phyloP scores from a whole-genome alignment of 208 protist genomes.

The Crithidia sp. region DNA sequence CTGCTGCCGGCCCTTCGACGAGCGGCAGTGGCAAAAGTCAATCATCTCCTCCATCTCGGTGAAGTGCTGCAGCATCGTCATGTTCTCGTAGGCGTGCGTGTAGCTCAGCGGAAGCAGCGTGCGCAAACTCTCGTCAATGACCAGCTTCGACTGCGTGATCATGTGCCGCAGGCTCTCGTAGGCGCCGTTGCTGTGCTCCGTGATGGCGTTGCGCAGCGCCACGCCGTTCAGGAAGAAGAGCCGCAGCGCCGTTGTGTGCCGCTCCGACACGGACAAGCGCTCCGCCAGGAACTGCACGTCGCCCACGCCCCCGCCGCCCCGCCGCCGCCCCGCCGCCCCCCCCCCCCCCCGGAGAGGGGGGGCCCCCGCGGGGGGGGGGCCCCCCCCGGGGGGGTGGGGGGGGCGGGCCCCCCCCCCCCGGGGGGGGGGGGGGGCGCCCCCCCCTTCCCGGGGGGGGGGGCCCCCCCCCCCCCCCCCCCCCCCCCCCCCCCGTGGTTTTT shows the following conservation, averaged over 20 bases:
- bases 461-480: no score
- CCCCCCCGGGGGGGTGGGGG: no score
- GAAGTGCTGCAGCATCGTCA: conserved; percentile 98
- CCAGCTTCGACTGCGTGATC: conserved; percentile 72
- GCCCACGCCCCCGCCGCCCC: conserved; percentile 81
- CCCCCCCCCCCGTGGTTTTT: no score
- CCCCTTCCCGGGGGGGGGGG: no score
- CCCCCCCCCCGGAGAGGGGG: no score
- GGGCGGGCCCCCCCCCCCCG: no score
- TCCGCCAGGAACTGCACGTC: conserved; percentile 80
- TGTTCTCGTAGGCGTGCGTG: conserved; percentile 93
- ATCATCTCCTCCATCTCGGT: conserved; percentile 99
- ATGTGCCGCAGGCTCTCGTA: conserved; percentile 54
- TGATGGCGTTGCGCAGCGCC: conserved; percentile 53
- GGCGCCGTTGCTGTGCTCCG: conserved; percentile 29
- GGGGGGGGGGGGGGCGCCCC: no score
- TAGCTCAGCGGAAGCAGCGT: conserved; percentile 90
- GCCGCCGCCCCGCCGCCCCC: no score
- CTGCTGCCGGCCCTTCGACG: conserved; percentile 61
- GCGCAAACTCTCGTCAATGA: conserved; percentile 85
- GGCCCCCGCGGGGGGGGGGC: no score
- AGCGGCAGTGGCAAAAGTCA: conserved; percentile 68
- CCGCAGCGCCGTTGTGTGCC: conserved; percentile 58
- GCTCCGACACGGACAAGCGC: conserved; percentile 68
- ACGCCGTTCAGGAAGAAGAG: conserved; percentile 83